Evolutionary conservation across 2,329 filamentous ascomycete genomes (phyloP), one percentile per base, ranked within the genome.

Genomic region (Neocucurbitaria cava): DNA sequence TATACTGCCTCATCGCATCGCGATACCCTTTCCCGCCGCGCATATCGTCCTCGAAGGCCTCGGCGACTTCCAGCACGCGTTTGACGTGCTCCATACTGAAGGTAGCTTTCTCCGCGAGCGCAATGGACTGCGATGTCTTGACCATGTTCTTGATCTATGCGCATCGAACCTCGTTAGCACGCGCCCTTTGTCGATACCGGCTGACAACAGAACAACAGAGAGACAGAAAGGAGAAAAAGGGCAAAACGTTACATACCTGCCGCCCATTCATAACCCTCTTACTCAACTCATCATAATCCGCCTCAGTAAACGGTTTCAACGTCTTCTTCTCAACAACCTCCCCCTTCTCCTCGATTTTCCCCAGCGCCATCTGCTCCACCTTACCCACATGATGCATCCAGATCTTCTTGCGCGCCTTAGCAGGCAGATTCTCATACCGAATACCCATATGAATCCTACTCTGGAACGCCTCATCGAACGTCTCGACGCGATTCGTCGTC

Each of bases 101-200:
- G 3, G 85, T 79, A 54, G 88, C 84, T 23, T 84, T 81, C 73
- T 92, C 90, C 60, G 91, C 89, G 40, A 94, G 83, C 1, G 92
- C 91, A 15, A 96, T 82, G 0, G 90, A 89, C 75, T 96, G 91
- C 1, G 91, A 91, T 0, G 90, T 93, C 51, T 89, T 86, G 44
- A 96, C 88, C 10, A 89, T 88, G 72, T 96, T 96, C 80, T 96
- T 96, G 81, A 96, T 96, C 84, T 93, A n/a, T n/a, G n/a, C n/a
- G n/a, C n/a, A n/a, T n/a, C n/a, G n/a, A n/a, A n/a, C n/a, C n/a
- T n/a, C n/a, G n/a, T n/a, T n/a, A n/a, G n/a, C n/a, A n/a, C n/a
- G n/a, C n/a, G n/a, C n/a, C n/a, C n/a, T n/a, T n/a, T n/a, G n/a
- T n/a, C n/a, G n/a, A n/a, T n/a, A n/a, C n/a, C 10, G 5, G 13